Percentiles rank a stretch among this genome's conserved stretches.
These are phyloP conservation scores for Sutorius australiensis DNA, from an alignment of 768 basidiomycete genomes.

Conservation along the genomic window DNA sequence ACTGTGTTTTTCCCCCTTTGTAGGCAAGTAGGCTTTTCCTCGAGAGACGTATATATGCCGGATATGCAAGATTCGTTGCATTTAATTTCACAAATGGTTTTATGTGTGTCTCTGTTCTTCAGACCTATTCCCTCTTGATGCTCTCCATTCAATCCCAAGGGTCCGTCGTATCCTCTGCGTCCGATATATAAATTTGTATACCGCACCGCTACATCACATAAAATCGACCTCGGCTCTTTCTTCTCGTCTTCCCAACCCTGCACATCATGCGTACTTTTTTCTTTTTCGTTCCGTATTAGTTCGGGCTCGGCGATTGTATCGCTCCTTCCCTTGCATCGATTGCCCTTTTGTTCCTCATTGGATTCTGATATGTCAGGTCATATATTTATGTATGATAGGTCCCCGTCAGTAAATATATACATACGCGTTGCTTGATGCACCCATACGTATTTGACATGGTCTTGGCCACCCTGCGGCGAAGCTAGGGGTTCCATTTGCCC, in stretches of 20 bases:
- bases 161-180: constrained; percentile 5
- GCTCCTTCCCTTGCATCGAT: background rate
- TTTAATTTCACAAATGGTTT: constrained; percentile 17
- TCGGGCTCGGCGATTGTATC: background rate
- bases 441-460: background rate
- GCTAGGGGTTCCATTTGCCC: too few species aligned
- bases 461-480: background rate
- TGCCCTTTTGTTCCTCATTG: background rate
- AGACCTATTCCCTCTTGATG: background rate
- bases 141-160: constrained; percentile 16
- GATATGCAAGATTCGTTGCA: constrained; percentile 25
- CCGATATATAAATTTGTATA: constrained; percentile 26
- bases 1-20: background rate
- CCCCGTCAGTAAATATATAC: constrained; percentile 18
- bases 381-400: constrained; percentile 22
- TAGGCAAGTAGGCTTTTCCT: constrained; percentile 20
- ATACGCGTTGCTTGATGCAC: constrained; percentile 27
- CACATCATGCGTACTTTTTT: background rate
- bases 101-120: constrained; percentile 10
- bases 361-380: background rate
- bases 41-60: constrained; percentile 22
- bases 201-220: constrained; percentile 20
- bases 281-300: background rate
- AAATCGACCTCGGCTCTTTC: constrained; percentile 9
- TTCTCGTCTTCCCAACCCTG: background rate